Conservation (phyloP, 2,329 filamentous ascomycete species). For the Neonectria punicea region DNA sequence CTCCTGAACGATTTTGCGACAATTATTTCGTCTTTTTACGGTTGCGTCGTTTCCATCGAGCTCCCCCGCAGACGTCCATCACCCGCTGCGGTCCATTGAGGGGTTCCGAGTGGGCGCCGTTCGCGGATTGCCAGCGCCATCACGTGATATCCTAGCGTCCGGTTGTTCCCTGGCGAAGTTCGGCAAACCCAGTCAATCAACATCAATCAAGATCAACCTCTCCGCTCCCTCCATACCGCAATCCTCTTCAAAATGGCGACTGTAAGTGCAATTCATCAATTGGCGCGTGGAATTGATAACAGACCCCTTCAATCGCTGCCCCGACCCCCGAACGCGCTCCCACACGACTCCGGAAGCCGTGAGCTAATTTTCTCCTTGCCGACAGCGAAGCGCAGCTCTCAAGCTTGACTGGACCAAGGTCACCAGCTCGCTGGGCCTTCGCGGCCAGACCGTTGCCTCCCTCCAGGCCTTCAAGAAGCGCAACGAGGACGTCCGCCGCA, state of each 20-base stretch:
- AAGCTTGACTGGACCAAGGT: conserved; percentile 99
- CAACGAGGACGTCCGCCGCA: conserved; percentile 98
- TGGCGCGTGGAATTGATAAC: conserved; percentile 35
- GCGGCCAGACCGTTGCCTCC: conserved; percentile 90
- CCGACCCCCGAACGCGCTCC: conserved; percentile 27
- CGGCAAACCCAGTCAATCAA: conserved; percentile 57
- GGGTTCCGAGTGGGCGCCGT: conserved; percentile 34
- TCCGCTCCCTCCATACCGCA: conserved; percentile 58
- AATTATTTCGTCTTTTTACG: neutral
- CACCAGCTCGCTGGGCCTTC: conserved; percentile 92
- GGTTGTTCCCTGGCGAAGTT: conserved; percentile 51
- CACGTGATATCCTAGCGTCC: conserved; percentile 49
- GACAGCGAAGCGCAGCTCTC: conserved; percentile 94
- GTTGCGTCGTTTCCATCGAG: neutral
- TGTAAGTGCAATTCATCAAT: conserved; percentile 64
- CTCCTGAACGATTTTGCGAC: too few species aligned
- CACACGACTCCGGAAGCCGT: conserved; percentile 42
- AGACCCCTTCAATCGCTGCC: conserved; percentile 29
- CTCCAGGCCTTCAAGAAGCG: conserved; percentile 99
- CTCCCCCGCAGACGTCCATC: conserved; percentile 11
- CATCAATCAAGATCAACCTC: conserved; percentile 60
- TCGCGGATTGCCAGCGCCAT: conserved; percentile 25
- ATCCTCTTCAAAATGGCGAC: conserved; percentile 72
- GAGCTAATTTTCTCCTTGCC: conserved; percentile 65
- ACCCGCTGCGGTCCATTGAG: conserved; percentile 29